phyloP scores from a whole-genome alignment of 768 basidiomycete species.

The Holtermannia corniformis region DNA sequence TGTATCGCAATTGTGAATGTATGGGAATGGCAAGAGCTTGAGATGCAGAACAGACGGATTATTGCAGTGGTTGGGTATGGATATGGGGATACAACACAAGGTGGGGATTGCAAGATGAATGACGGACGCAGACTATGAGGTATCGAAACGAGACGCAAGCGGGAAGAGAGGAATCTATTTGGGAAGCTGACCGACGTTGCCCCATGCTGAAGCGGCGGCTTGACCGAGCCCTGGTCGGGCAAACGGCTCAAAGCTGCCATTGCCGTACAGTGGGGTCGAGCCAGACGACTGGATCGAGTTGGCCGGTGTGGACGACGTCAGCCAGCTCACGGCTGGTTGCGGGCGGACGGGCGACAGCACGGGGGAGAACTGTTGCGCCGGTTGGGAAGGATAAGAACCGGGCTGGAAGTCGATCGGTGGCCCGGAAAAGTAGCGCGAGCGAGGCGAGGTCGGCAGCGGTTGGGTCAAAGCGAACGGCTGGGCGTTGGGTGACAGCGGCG shows the following conservation, averaged over 20 bases:
- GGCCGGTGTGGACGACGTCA: constrained; percentile 4
- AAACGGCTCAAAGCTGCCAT: background rate
- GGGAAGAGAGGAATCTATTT: background rate
- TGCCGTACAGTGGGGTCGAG: background rate
- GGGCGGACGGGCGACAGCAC: constrained; percentile 26
- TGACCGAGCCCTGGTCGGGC: background rate
- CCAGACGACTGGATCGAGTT: background rate
- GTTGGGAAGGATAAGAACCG: background rate
- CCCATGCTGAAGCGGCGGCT: no score
- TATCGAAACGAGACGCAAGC: background rate
- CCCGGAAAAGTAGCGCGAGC: constrained; percentile 13
- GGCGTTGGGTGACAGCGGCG: constrained; percentile 27
- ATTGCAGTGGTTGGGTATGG: background rate
- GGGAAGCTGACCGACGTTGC: background rate
- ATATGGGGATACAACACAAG: no score
- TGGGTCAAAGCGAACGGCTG: constrained; percentile 25
- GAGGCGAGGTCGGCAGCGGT: constrained; percentile 15
- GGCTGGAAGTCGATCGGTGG: background rate
- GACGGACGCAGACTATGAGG: background rate
- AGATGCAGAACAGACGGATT: background rate
- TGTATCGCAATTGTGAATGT: background rate
- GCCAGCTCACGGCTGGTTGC: constrained; percentile 20
- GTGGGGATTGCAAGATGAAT: no score
- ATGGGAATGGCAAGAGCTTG: no score
- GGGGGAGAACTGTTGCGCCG: constrained; percentile 7